These are phyloP conservation scores for Boletus coccyginus DNA, from an alignment of 768 basidiomycete species.

Conservation along the genomic window DNA sequence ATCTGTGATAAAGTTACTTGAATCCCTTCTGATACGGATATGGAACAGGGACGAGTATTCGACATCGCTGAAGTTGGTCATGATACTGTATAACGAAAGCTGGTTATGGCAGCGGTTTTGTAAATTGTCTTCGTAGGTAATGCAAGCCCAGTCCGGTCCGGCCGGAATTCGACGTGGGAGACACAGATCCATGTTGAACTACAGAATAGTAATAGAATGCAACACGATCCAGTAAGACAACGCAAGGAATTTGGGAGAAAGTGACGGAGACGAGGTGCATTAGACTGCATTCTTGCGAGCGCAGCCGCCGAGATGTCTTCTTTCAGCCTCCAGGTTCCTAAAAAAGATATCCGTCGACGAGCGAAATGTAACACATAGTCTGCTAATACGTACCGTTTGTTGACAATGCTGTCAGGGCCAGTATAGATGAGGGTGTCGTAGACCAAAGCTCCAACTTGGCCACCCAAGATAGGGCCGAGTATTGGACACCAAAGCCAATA, in stretches of 20 bases:
- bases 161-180: too few relatives aligned
- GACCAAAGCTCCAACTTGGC: slow-evolving; percentile 47
- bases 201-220: background rate
- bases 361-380: background rate
- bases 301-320: slow-evolving; percentile 16
- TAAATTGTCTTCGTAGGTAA: too few relatives aligned
- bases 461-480: slow-evolving; percentile 58
- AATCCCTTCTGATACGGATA: too few relatives aligned
- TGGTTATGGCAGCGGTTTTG: too few relatives aligned
- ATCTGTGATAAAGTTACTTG: too few relatives aligned
- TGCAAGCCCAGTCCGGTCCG: too few relatives aligned
- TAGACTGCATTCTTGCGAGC: slow-evolving; percentile 6
- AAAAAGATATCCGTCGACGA: background rate
- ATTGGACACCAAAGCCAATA: slow-evolving; percentile 76
- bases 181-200: background rate
- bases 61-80: too few relatives aligned
- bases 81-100: too few relatives aligned
- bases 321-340: slow-evolving; percentile 14
- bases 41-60: too few relatives aligned
- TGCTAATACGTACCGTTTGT: slow-evolving; percentile 42
- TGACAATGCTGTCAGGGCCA: slow-evolving; percentile 54
- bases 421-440: slow-evolving; percentile 61
- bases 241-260: background rate
- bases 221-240: background rate
- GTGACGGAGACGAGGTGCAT: background rate